phyloP scores from a whole-genome alignment of 148 eudicot genomes.

The Vaccinium myrtillus region DNA sequence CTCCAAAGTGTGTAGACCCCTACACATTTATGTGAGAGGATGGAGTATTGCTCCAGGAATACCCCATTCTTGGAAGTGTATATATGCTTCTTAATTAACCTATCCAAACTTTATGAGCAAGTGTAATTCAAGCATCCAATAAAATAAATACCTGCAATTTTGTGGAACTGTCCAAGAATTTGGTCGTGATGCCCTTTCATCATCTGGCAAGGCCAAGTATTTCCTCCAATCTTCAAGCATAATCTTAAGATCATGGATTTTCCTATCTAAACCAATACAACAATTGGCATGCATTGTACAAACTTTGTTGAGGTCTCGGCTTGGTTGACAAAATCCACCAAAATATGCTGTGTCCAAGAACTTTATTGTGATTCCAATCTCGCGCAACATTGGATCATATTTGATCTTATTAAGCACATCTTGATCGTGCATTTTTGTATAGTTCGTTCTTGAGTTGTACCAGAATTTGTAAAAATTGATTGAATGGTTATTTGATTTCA shows the following conservation, averaged over 20 bases:
- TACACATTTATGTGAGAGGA: too few species aligned
- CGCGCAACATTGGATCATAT: conserved; percentile 15
- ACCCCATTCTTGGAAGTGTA: background rate
- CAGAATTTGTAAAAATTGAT: conserved; percentile 44
- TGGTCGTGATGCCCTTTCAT: conserved; percentile 12
- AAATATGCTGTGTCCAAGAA: conserved; percentile 48
- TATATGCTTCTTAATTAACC: background rate
- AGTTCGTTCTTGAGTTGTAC: conserved; percentile 31
- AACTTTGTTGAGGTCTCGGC: conserved; percentile 44
- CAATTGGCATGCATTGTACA: conserved; percentile 80
- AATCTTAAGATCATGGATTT: conserved; percentile 45
- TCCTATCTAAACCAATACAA: conserved; percentile 48
- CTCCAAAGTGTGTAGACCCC: too few species aligned
- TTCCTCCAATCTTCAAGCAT: conserved; percentile 57
- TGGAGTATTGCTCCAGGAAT: too few species aligned
- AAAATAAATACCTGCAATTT: conserved; percentile 32
- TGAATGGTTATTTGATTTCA: conserved; percentile 41
- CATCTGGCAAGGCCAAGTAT: conserved; percentile 21
- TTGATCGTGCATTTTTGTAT: conserved; percentile 49
- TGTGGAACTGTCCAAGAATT: conserved; percentile 47
- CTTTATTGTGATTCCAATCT: conserved; percentile 38
- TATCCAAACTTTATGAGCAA: background rate
- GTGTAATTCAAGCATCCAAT: background rate
- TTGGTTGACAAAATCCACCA: conserved; percentile 64
- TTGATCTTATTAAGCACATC: conserved; percentile 49